A percentile compares a stretch with the other conserved stretches of the same genome.
Evolutionary conservation across 2,329 filamentous ascomycete genomes (phyloP).

Genomic region (Chrysoporthe puriensis): DNA sequence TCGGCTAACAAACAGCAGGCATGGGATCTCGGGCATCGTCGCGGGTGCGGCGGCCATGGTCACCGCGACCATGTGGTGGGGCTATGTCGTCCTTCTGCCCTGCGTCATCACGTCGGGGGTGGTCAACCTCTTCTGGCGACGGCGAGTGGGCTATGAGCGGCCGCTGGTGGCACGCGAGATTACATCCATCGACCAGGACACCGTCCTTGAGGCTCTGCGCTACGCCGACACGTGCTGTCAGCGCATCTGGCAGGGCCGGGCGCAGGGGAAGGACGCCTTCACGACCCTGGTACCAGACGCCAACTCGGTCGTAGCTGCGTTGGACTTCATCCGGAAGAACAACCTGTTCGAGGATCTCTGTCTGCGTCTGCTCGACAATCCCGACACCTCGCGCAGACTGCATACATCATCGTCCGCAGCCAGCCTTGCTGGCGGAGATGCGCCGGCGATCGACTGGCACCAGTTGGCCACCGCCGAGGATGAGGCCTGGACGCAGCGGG

Average conservation of each 20-base stretch:
- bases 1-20: slow-evolving; percentile 30
- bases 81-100: slow-evolving; percentile 54
- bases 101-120: slow-evolving; percentile 51
- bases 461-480: slow-evolving; percentile 23
- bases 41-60: slow-evolving; percentile 54
- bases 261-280: slow-evolving; percentile 22
- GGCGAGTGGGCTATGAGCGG: slow-evolving; percentile 50
- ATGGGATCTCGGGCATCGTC: slow-evolving; percentile 49
- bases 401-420: not conserved
- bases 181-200: slow-evolving; percentile 28
- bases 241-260: slow-evolving; percentile 20
- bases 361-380: slow-evolving; percentile 18
- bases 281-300: slow-evolving; percentile 27
- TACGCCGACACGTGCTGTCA: slow-evolving; percentile 30
- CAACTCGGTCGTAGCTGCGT: slow-evolving; percentile 29
- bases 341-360: slow-evolving; percentile 36
- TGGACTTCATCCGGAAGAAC: slow-evolving; percentile 32
- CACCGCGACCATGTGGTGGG: slow-evolving; percentile 55
- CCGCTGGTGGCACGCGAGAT: slow-evolving; percentile 33
- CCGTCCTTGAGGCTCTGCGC: slow-evolving; percentile 36
- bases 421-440: slow-evolving; percentile 4
- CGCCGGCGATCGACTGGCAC: slow-evolving; percentile 27
- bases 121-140: slow-evolving; percentile 54
- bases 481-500: slow-evolving; percentile 1
- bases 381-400: slow-evolving; percentile 16